Evolutionary conservation across 192 early-diverging fungal species (phyloP).

Genomic region (Rhizophagus sp.): DNA sequence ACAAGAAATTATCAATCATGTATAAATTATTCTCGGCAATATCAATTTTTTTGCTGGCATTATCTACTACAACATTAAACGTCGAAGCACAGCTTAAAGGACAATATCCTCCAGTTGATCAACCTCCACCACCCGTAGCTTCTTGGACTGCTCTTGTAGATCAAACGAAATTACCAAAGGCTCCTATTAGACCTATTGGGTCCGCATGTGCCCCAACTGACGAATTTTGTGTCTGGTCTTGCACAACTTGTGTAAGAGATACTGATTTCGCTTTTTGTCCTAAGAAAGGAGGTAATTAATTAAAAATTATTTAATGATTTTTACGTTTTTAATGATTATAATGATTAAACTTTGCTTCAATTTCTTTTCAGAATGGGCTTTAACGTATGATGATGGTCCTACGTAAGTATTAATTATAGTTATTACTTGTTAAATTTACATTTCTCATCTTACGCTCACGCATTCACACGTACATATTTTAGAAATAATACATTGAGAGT

Average conservation of each 20-base stretch:
- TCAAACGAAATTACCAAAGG: background rate
- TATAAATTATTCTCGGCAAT: background rate
- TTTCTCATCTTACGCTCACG: no score
- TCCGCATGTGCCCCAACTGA: background rate
- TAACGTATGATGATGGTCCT: conserved; percentile 59
- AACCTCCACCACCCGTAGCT: background rate
- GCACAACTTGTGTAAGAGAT: background rate
- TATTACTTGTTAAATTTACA: no score
- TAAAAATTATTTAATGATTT: no score
- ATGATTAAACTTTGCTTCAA: background rate
- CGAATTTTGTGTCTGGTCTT: background rate
- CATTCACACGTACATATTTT: background rate
- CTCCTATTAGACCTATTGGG: background rate
- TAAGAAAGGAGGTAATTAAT: background rate
- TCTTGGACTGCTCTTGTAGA: conserved; percentile 12
- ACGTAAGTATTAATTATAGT: conserved; percentile 10
- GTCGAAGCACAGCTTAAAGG: background rate
- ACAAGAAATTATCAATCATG: background rate
- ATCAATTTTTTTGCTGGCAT: background rate
- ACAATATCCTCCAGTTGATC: background rate
- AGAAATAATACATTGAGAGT: conserved; percentile 29
- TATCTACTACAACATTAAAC: background rate
- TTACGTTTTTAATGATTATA: background rate
- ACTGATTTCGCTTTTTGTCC: conserved; percentile 11
- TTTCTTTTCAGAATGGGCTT: conserved; percentile 47